Percentiles rank a stretch among this genome's conserved stretches.
phyloP scores from a whole-genome alignment of 2,329 filamentous ascomycete species.

The Colletotrichum liriopes region DNA sequence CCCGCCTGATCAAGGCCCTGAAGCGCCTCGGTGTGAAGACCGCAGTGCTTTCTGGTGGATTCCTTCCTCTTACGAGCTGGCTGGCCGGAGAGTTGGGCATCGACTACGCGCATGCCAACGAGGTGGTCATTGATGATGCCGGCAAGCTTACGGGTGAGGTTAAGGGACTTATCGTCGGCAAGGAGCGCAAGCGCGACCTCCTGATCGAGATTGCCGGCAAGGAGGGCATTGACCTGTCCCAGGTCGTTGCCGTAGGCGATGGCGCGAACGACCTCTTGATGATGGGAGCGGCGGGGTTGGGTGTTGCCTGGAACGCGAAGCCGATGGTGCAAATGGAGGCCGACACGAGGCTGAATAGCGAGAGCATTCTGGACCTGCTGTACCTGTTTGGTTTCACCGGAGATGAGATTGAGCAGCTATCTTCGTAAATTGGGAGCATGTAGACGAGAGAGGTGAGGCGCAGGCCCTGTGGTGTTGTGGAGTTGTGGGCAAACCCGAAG shows the following conservation, averaged over 20 bases:
- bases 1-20: constrained; percentile 80
- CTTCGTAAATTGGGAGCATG: constrained; percentile 47
- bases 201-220: constrained; percentile 79
- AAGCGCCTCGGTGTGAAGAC: constrained; percentile 87
- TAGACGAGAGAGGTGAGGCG: not conserved
- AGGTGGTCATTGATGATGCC: constrained; percentile 76
- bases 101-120: constrained; percentile 91
- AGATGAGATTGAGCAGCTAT: constrained; percentile 72
- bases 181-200: constrained; percentile 81
- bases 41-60: constrained; percentile 93
- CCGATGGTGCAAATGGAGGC: constrained; percentile 85
- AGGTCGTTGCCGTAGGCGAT: constrained; percentile 83
- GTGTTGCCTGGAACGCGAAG: constrained; percentile 89
- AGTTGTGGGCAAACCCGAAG: constrained; percentile 8
- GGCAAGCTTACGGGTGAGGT: constrained; percentile 80
- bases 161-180: constrained; percentile 80
- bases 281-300: constrained; percentile 82
- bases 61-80: constrained; percentile 90
- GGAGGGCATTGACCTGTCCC: constrained; percentile 75
- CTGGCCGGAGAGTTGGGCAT: constrained; percentile 85
- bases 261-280: constrained; percentile 88
- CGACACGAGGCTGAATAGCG: constrained; percentile 79
- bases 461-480: not conserved
- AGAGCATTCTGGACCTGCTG: constrained; percentile 79
- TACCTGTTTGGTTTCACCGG: constrained; percentile 81